Evolutionary conservation across 106 monocot species (phyloP).

Genomic region (Dendrobium chrysotoxum): DNA sequence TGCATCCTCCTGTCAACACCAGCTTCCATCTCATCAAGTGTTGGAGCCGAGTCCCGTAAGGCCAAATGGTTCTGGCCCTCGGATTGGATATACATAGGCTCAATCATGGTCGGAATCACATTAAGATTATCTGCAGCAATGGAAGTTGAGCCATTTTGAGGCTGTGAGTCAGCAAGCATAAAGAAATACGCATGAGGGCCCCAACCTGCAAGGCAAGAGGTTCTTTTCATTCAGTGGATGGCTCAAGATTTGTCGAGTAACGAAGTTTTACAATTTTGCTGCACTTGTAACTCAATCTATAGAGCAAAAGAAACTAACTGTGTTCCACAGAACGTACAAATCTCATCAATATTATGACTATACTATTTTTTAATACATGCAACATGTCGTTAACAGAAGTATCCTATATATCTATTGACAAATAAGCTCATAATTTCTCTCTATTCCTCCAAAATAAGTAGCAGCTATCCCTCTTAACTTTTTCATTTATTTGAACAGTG

Average conservation of each 20-base stretch:
- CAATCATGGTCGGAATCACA: not conserved
- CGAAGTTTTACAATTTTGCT: too few species aligned
- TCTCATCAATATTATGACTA: too few species aligned
- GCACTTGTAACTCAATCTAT: too few species aligned
- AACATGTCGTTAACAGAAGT: too few species aligned
- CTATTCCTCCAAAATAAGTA: too few species aligned
- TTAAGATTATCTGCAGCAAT: not conserved
- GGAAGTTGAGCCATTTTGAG: not conserved
- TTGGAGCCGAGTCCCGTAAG: not conserved
- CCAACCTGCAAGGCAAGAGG: conserved; percentile 11
- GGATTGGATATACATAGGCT: not conserved
- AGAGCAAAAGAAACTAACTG: too few species aligned
- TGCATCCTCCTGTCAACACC: not conserved
- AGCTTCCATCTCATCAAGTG: not conserved
- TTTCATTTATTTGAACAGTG: too few species aligned
- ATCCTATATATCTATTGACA: too few species aligned
- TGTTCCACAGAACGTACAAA: too few species aligned
- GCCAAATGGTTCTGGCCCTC: not conserved
- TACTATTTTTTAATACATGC: too few species aligned
- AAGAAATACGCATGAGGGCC: conserved; percentile 18
- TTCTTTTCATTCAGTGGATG: not conserved
- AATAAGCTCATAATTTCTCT: too few species aligned
- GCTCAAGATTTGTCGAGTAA: not conserved
- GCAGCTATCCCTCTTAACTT: too few species aligned
- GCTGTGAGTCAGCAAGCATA: not conserved